Conservation (phyloP, 805 yeast genomes). For the Schwanniomyces pseudopolymorphus region DNA sequence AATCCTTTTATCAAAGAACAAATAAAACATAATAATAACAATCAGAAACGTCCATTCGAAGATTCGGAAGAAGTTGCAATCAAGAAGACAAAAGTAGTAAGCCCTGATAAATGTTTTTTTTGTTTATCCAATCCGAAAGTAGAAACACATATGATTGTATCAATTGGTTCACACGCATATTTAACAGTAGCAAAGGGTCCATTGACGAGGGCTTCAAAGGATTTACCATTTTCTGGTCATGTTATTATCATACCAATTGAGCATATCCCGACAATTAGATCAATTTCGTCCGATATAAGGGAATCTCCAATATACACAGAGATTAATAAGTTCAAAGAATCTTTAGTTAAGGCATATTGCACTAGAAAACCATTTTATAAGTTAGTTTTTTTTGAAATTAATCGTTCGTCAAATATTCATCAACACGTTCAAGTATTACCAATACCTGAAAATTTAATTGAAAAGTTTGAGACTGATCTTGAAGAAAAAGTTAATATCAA, state of each 20-base stretch:
- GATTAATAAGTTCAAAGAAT: conserved; percentile 42
- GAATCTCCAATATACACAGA: conserved; percentile 41
- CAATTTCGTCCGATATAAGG: conserved; percentile 20
- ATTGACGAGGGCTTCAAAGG: conserved; percentile 50
- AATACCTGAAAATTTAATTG: conserved; percentile 44
- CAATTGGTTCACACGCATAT: conserved; percentile 67
- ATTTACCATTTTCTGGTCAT: conserved; percentile 71
- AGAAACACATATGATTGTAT: conserved; percentile 76
- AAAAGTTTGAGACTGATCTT: conserved; percentile 46
- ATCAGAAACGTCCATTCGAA: conserved; percentile 8
- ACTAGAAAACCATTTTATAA: conserved; percentile 38
- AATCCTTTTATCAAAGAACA: conserved; percentile 25
- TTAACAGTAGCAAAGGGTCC: conserved; percentile 88
- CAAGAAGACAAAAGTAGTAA: conserved; percentile 40
- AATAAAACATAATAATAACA: conserved; percentile 2
- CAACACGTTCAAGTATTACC: conserved; percentile 79
- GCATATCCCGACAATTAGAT: conserved; percentile 51
- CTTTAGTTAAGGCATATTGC: conserved; percentile 51
- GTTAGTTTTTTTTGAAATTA: conserved; percentile 69
- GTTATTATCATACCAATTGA: conserved; percentile 77
- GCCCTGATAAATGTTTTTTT: conserved; percentile 72
- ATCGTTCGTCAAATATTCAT: conserved; percentile 65
- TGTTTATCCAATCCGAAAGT: conserved; percentile 78
- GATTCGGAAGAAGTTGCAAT: conserved; percentile 11
- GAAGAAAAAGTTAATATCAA: conserved; percentile 43